phyloP scores from a whole-genome alignment of 805 yeast genomes.

The Yueomyces sinensis region DNA sequence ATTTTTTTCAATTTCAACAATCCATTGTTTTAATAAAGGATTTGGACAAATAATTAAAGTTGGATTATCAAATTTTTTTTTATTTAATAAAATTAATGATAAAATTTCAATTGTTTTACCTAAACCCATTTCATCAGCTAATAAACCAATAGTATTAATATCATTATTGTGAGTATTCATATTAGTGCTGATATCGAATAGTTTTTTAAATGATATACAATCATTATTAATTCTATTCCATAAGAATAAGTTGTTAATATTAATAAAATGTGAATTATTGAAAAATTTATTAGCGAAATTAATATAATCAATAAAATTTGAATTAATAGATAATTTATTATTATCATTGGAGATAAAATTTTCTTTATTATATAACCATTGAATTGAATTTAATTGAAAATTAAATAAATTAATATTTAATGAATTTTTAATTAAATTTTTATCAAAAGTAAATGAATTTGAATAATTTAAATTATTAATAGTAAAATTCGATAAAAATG shows the following conservation, averaged over 20 bases:
- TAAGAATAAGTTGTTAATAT: too few relatives aligned
- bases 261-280: not conserved
- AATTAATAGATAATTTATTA: not conserved
- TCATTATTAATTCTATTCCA: not conserved
- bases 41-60: constrained; percentile 81
- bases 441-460: not conserved
- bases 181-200: not conserved
- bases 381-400: constrained; percentile 20
- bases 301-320: not conserved
- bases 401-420: constrained; percentile 16
- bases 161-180: not conserved
- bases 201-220: not conserved
- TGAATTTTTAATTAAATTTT: not conserved
- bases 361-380: constrained; percentile 23
- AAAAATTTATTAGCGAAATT: too few relatives aligned
- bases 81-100: constrained; percentile 49
- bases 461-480: not conserved
- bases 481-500: not conserved
- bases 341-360: not conserved
- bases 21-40: constrained; percentile 79
- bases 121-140: constrained; percentile 95
- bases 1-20: constrained; percentile 46
- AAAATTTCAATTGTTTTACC: constrained; percentile 88
- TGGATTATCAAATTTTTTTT: constrained; percentile 39
- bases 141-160: constrained; percentile 32